Conservation (phyloP, 1,284 basidiomycete species). For the Amylostereum areolatum region DNA sequence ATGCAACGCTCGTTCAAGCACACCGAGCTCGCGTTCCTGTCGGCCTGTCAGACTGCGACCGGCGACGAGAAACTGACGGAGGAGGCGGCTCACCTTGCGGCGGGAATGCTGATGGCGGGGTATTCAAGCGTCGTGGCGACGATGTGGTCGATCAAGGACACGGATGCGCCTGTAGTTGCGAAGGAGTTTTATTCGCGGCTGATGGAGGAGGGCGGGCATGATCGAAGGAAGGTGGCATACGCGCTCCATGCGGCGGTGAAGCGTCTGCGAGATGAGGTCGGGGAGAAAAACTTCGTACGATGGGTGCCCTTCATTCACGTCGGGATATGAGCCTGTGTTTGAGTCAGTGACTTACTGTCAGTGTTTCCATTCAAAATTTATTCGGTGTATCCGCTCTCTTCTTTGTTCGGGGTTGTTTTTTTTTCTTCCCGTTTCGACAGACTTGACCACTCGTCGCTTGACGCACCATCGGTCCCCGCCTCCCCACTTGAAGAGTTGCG, state of each 20-base stretch:
- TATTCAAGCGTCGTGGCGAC: conserved; percentile 16
- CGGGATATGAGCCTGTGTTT: conserved; percentile 17
- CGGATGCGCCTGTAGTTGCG: conserved; percentile 8
- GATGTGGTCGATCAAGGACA: conserved; percentile 19
- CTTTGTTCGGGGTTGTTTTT: too few species aligned
- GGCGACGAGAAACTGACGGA: conserved; percentile 14
- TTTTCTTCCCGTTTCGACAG: too few species aligned
- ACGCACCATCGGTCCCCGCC: too few species aligned
- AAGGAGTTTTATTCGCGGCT: conserved; percentile 6
- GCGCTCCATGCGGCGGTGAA: not conserved
- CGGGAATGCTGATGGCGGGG: conserved; percentile 18
- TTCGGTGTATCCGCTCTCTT: too few species aligned
- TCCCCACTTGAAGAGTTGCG: too few species aligned
- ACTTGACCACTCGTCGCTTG: too few species aligned
- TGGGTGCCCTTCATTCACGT: too few species aligned
- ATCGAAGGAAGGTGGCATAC: not conserved
- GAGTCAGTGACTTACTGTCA: too few species aligned
- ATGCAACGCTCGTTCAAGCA: not conserved
- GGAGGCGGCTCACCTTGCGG: conserved; percentile 19
- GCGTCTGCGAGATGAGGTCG: too few species aligned
- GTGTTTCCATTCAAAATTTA: too few species aligned
- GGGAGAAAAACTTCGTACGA: too few species aligned
- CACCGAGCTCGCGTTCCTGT: too few species aligned
- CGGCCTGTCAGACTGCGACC: conserved; percentile 20
- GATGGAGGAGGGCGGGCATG: not conserved